Base-by-base conservation (phyloP, 768 basidiomycete species). In the Pleurotus cornucopiae region DNA sequence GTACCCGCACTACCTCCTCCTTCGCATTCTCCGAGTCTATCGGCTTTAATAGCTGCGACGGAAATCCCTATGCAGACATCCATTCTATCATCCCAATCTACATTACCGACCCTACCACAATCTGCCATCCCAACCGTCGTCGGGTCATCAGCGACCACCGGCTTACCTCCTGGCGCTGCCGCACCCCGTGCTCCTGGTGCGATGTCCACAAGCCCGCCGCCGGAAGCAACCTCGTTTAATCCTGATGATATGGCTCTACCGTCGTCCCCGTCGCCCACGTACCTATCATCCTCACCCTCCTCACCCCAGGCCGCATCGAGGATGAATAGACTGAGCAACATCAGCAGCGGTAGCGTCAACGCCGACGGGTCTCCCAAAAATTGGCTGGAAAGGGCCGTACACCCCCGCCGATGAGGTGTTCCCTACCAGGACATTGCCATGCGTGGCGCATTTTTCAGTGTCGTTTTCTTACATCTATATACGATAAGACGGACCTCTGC, bases 171-270 rank as follows among this genome's bases (percentile, higher is more conserved):
- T 1, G 51, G 51, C 6, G 51, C 51, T 26, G 51, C 51, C 6
- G 16, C 51, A 4, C 51, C 51, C 4, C 51, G 51, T 14, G 37
- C 51, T 12, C 51, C 51, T 2, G 41, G 51, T 20, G 18, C 51
- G 18, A n/a, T 53, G 21, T 4, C 51, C 16, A 23, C 41, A 13
- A 40, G 16, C 13, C 9, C 34, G 6, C 16, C 51, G 7, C 20
- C 13, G 14, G 18, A 21, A n/a, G 13, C 30, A 34, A 7, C 7
- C 9, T 34, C 30, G 30, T 34, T 34, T 11, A 37, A 53, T 43
- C n/a, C 51, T 5, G 38, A 53, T 5, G 39, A 53, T 16, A 53
- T 53, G 51, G 51, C 38, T 12, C 23, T 53, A n/a, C 51, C 39
- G 9, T 20, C 41, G 5, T 41, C 30, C 30, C 30, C 30, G 11